phyloP scores from a whole-genome alignment of 345 rosid genomes.

The Limnanthes douglasii region DNA sequence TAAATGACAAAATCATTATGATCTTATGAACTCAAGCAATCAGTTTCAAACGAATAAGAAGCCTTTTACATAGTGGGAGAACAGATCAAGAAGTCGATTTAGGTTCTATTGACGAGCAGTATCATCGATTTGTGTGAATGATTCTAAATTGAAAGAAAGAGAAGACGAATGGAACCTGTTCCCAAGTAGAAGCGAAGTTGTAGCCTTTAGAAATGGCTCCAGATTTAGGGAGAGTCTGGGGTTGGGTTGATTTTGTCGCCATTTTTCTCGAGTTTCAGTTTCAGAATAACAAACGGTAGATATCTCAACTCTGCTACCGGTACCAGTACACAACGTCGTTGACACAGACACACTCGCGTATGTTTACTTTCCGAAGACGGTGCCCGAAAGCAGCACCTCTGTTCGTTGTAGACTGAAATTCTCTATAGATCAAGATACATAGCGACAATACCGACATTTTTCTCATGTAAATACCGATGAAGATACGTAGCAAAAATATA shows the following conservation, averaged over 20 bases:
- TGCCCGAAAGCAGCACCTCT: too few relatives aligned
- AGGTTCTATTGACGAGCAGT: too few relatives aligned
- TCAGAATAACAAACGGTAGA: too few relatives aligned
- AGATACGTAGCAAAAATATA: too few relatives aligned
- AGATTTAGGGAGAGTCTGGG: constrained; percentile 40
- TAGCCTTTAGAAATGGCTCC: constrained; percentile 85
- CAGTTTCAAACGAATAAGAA: constrained; percentile 5
- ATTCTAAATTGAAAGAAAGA: background rate
- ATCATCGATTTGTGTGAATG: constrained; percentile 1
- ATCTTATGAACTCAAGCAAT: background rate
- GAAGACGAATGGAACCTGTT: constrained; percentile 37
- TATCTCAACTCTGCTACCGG: too few relatives aligned
- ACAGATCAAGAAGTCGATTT: constrained; percentile 1
- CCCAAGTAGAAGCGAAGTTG: constrained; percentile 95
- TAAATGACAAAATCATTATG: background rate
- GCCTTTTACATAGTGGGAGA: constrained; percentile 1
- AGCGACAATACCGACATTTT: too few relatives aligned
- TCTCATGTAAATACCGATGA: too few relatives aligned
- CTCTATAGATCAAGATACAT: too few relatives aligned
- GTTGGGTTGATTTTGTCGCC: constrained; percentile 40
- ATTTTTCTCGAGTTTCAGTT: constrained; percentile 13
- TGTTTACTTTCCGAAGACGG: too few relatives aligned
- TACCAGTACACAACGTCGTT: too few relatives aligned
- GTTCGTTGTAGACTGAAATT: too few relatives aligned
- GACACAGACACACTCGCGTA: too few relatives aligned